Base-by-base conservation (phyloP, 768 basidiomycete species). In the Gloeostereum incarnatum region DNA sequence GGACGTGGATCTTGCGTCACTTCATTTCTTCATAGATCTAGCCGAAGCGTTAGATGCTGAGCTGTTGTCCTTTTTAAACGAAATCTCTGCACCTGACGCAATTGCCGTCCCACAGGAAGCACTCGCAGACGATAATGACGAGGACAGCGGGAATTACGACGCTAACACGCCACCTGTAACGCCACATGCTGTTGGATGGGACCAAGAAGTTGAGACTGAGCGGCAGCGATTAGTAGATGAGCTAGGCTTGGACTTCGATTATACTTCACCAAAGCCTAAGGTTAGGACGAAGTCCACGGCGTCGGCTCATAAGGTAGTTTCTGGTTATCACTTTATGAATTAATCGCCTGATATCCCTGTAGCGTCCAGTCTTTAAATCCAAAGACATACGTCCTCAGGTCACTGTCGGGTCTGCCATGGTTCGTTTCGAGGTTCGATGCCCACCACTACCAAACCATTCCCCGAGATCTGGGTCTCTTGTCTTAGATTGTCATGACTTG, bases 21-120 rank as follows among this genome's bases (percentile, higher is more conserved):
- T 93, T 7, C 89, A 91, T 49, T 29, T 84, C n/a, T 87, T 89
- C 50, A 36, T 86, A 19, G 88, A 93, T 53, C 59, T 88, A 32
- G 69, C 58, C 23, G 53, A 62, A 39, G 46, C 66, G 14, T 46
- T 74, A 35, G 46, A 59, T 47, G 49, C 55, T 36, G 62, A 55
- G 42, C 58, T 66, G 31, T 50, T 73, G 23, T 50, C 56, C 0
- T 83, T 82, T 44, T 26, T 81, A 30, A 62, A 73, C 6, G 67
- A 71, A 38, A 42, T 55, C n/a, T 20, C 46, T 6, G 43, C 40
- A 14, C 34, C 44, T n/a, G n/a, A n/a, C n/a, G n/a, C n/a, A 2
- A n/a, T 33, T 1, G 17, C 16, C 10, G 9, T 21, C 11, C n/a
- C 41, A 14, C 13, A 19, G 22, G 20, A 17, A 11, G 17, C 9